Evolutionary conservation across 2,329 filamentous ascomycete species (phyloP), one percentile per base, ranked within the genome.

Genomic region (Sordariomycetes sp.): DNA sequence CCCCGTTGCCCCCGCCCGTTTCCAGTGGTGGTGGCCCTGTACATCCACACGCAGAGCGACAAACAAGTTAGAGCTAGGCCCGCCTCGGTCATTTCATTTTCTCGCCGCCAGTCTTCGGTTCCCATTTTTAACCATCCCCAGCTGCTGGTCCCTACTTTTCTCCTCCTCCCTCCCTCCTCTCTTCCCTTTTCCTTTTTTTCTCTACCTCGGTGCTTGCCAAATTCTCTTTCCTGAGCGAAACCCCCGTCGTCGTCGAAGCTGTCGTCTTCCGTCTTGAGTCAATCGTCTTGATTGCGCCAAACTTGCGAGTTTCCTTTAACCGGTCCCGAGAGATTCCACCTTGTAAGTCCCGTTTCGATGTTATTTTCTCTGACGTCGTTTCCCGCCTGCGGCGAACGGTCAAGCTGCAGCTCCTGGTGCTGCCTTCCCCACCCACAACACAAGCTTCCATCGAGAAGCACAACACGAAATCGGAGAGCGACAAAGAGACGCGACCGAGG

Each of bases 151-250:
- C 22, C 20, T 22, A 22, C 22, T 50, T 50, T 32, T 25, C 58
- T 32, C 28, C 34, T 35, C 54, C 25, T 50, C 22, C n/a, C 28
- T 22, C 55, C 57, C 52, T 60, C 37, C 53, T 52, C 53, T 52
- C 16, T 35, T 51, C 25, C 51, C 43, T 48, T 54, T 56, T 54
- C 18, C 57, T 55, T 56, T 57, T 56, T 58, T 28, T 55, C 25
- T 37, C 18, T 46, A n/a, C 16, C 40, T 46, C 40, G 40, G 40
- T 46, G 40, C 40, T 46, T 46, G 40, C 40, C 40, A 46, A 46
- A 16, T 46, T 46, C 40, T 46, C 18, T 35, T 48, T 35, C 40
- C 46, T 53, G 40, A 54, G 53, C 28, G 52, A 40, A 37, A 40
- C 40, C 22, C 48, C 20, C 52, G 16, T 53, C 51, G 51, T 53